Evolutionary conservation across 768 basidiomycete genomes (phyloP).

Genomic region (Leccinum ochraceum): DNA sequence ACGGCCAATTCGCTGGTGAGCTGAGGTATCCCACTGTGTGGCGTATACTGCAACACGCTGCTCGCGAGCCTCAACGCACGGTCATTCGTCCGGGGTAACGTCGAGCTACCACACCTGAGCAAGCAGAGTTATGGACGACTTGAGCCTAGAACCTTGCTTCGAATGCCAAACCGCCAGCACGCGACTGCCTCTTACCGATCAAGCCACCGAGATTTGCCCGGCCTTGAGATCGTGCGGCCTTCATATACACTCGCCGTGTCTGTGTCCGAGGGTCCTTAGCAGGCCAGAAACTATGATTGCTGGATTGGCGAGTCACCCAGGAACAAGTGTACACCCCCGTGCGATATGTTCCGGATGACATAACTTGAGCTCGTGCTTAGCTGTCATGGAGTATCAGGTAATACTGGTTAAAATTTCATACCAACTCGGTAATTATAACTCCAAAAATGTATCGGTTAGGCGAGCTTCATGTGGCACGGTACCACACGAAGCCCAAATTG

Average conservation of each 20-base stretch:
- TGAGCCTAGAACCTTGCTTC: neutral
- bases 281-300: neutral
- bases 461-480: too few species aligned
- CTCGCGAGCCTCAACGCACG: conserved; percentile 35
- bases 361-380: neutral
- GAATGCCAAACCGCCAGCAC: neutral
- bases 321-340: neutral
- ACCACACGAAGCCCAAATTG: too few species aligned
- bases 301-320: neutral
- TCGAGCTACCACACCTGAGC: neutral
- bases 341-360: neutral
- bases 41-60: conserved; percentile 36
- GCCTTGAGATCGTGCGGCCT: neutral
- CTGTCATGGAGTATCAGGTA: too few species aligned
- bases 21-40: conserved; percentile 24
- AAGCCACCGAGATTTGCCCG: neutral
- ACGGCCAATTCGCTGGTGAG: too few species aligned
- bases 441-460: too few species aligned
- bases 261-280: neutral
- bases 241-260: neutral
- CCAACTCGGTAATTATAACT: too few species aligned
- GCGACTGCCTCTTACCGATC: neutral
- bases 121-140: neutral
- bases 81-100: conserved; percentile 4
- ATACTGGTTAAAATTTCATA: too few species aligned